These are phyloP conservation scores for Prunus dulcis DNA, from an alignment of 306 rosid genomes.

Conservation along the genomic window DNA sequence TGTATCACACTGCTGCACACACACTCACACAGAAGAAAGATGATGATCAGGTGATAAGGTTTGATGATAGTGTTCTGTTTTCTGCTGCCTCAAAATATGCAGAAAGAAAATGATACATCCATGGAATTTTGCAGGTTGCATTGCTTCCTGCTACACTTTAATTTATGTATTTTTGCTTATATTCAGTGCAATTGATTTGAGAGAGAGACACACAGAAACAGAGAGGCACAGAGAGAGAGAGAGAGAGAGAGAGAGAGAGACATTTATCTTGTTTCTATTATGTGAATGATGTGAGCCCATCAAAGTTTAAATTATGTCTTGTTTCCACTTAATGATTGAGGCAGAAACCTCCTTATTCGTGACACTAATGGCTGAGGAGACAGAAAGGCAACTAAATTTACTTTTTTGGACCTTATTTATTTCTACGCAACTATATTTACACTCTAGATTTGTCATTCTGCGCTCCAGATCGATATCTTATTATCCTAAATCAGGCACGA, in stretches of 20 bases:
- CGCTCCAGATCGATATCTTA: not conserved
- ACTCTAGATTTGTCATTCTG: not conserved
- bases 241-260: conserved; percentile 5
- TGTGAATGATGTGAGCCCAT: conserved; percentile 17
- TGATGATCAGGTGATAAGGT: conserved; percentile 24
- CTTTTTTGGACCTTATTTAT: not conserved
- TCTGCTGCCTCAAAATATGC: conserved; percentile 15
- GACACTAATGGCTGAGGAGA: conserved; percentile 2
- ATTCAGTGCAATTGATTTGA: not conserved
- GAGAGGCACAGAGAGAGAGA: not conserved
- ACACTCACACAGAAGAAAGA: not conserved
- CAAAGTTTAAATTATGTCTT: conserved; percentile 27
- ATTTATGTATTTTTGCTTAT: conserved; percentile 7
- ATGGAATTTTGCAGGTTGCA: conserved; percentile 5
- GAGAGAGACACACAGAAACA: not conserved
- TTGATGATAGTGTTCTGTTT: conserved; percentile 5
- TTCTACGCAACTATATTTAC: too few species aligned
- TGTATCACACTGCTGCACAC: not conserved
- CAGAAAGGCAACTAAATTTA: conserved; percentile 14
- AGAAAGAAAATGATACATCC: conserved; percentile 27
- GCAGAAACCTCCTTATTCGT: conserved; percentile 18
- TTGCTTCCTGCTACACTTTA: not conserved
- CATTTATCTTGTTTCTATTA: not conserved
- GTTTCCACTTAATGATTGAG: conserved; percentile 26
- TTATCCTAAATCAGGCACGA: not conserved